Conservation (phyloP, 305 asterid genomes). For the Solanum hybrid region DNA sequence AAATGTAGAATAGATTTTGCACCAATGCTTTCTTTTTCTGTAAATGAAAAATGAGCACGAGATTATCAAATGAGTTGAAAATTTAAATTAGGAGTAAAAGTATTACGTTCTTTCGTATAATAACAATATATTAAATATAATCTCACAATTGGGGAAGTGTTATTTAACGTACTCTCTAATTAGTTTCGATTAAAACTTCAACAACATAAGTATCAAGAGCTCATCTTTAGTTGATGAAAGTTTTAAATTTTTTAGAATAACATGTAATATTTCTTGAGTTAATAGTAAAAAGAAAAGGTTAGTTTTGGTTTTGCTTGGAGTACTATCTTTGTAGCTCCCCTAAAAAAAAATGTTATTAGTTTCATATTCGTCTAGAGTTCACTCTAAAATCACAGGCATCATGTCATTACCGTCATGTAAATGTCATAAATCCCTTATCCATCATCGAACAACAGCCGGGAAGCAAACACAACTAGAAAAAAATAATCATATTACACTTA, state of each 20-base stretch:
- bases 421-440: not conserved
- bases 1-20: not conserved
- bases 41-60: not conserved
- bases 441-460: not conserved
- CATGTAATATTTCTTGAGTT: not conserved
- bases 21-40: not conserved
- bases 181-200: not conserved
- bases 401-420: not conserved
- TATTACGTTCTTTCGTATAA: not conserved
- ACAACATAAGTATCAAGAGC: not conserved
- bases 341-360: not conserved
- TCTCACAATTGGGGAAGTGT: not conserved
- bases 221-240: not conserved
- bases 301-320: not conserved
- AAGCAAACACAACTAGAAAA: not conserved
- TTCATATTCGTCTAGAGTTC: not conserved
- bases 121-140: not conserved
- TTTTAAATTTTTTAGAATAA: not conserved
- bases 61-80: not conserved
- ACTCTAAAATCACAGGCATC: not conserved
- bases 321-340: not conserved
- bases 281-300: not conserved
- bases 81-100: not conserved
- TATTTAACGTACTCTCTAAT: not conserved
- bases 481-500: not conserved